phyloP scores from a whole-genome alignment of 164 flowering plant genomes.

The Stephania japonica region DNA sequence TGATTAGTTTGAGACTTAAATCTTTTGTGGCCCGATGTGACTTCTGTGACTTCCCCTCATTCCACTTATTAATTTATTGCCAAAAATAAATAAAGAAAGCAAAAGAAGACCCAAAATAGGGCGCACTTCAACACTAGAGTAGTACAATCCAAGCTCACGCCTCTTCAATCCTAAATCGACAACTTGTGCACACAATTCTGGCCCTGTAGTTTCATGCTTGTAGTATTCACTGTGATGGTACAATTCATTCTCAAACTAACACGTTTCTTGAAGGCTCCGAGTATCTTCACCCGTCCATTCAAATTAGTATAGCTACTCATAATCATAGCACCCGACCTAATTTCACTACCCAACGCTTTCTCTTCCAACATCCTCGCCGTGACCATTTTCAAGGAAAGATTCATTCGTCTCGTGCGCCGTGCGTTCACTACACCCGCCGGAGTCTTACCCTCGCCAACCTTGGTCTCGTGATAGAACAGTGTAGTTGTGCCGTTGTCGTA shows the following conservation, averaged over 20 bases:
- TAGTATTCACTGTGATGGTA: constrained; percentile 29
- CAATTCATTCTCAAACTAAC: constrained; percentile 59
- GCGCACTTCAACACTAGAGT: too few relatives aligned
- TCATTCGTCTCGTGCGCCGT: constrained; percentile 29
- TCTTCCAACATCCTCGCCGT: constrained; percentile 22
- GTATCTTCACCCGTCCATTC: constrained; percentile 47
- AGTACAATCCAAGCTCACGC: too few relatives aligned
- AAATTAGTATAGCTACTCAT: constrained; percentile 41
- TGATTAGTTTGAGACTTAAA: too few relatives aligned
- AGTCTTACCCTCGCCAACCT: constrained; percentile 30
- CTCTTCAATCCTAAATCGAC: constrained; percentile 16
- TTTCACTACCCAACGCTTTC: constrained; percentile 28
- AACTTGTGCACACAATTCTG: constrained; percentile 47
- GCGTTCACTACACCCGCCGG: constrained; percentile 39
- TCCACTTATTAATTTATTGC: too few relatives aligned
- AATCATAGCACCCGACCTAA: constrained; percentile 26
- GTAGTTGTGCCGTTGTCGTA: constrained; percentile 25
- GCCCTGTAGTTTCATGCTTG: constrained; percentile 30
- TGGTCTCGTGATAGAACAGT: constrained; percentile 22
- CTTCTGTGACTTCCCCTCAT: too few relatives aligned
- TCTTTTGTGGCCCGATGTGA: too few relatives aligned
- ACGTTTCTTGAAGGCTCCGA: constrained; percentile 34
- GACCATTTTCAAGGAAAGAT: constrained; percentile 43
- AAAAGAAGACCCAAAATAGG: too few relatives aligned
- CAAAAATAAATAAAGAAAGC: too few relatives aligned